phyloP scores from a whole-genome alignment of 2,329 filamentous ascomycete genomes.

The Calonectria pseudoreteaudii region DNA sequence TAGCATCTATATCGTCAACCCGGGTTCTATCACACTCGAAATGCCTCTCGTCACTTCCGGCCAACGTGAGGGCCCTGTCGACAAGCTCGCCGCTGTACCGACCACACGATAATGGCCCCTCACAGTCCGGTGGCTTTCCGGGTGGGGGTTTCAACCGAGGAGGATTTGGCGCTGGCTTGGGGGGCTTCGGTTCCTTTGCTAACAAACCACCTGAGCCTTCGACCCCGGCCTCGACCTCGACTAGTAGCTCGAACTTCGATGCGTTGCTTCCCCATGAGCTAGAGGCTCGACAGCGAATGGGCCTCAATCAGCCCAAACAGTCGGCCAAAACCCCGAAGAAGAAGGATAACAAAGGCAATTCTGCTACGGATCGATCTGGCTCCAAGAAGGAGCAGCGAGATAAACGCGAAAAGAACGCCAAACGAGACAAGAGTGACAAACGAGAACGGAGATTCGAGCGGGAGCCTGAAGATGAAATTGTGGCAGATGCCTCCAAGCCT shows the following conservation, averaged over 20 bases:
- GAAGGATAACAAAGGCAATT: slow-evolving; percentile 15
- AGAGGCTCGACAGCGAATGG: slow-evolving; percentile 48
- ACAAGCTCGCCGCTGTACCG: slow-evolving; percentile 39
- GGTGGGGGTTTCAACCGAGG: slow-evolving; percentile 33
- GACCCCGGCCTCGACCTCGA: background rate
- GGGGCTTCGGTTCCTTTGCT: slow-evolving; percentile 41
- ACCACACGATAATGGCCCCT: slow-evolving; percentile 31
- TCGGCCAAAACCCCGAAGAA: slow-evolving; percentile 12
- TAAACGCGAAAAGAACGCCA: background rate
- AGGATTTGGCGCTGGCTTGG: slow-evolving; percentile 35
- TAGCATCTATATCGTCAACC: slow-evolving; percentile 21
- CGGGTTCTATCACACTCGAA: slow-evolving; percentile 4
- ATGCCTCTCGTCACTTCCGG: slow-evolving; percentile 8
- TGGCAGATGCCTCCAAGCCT: slow-evolving; percentile 21
- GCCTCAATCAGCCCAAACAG: slow-evolving; percentile 32
- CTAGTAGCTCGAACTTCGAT: background rate
- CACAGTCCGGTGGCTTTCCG: slow-evolving; percentile 38
- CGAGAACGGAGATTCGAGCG: slow-evolving; percentile 5
- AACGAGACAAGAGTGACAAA: slow-evolving; percentile 11
- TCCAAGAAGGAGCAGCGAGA: slow-evolving; percentile 1
- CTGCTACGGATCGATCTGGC: background rate
- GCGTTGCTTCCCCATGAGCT: slow-evolving; percentile 53
- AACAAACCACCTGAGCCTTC: slow-evolving; percentile 21
- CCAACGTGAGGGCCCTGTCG: slow-evolving; percentile 42
- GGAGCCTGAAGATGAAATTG: slow-evolving; percentile 7